Evolutionary conservation across 495 filamentous ascomycete species (phyloP), one percentile per base, ranked within the genome.

Genomic region (Cenococcum geophilum): DNA sequence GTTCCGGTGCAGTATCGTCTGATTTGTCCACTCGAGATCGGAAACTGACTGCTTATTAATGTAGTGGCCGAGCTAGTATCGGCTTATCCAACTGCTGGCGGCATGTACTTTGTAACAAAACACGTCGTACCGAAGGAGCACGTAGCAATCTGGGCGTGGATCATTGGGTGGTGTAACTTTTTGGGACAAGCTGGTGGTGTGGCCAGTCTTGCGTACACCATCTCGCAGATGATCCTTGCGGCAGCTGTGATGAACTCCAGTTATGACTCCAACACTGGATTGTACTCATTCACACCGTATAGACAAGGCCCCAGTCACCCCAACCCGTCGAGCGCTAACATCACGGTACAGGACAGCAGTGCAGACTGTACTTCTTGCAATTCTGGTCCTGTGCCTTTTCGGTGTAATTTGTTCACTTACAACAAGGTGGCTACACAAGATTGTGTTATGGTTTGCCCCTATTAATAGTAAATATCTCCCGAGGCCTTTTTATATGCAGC

Each of bases 371-470:
- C 52, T 86, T 8, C 71, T 88, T 27, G 77, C 85, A 2, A 80
- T 87, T 53, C 70, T 77, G 4, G 67, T 86, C 12, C 72, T 89
- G 8, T 78, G 79, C 36, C 40, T 83, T 1, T 78, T 86, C 61
- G 86, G 86, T 1, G 69, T 79, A 9, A 80, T 88, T 4, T 86
- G 83, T 71, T 89, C 86, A 0, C 72, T 88, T 58, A 83, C 82
- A 0, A 88, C 86, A 0, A 84, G 79, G 66, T 78, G 74, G 1
- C 73, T 88, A 22, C 85, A 88, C 71, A 75, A 77, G 32, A 82
- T 86, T 35, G 75, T 88, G 25, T 70, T 86, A 5, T 88, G 84
- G 84, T 89, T 89, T 73, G 86, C 86, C 8, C 86, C 86, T 0
- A 86, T 88, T 59, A 89, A 89, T 71, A 80, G 83, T 85, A 73